Evolutionary conservation across 1,284 basidiomycete genomes (phyloP), one percentile per base, ranked within the genome.

Genomic region (Stygiomarasmius scandens): DNA sequence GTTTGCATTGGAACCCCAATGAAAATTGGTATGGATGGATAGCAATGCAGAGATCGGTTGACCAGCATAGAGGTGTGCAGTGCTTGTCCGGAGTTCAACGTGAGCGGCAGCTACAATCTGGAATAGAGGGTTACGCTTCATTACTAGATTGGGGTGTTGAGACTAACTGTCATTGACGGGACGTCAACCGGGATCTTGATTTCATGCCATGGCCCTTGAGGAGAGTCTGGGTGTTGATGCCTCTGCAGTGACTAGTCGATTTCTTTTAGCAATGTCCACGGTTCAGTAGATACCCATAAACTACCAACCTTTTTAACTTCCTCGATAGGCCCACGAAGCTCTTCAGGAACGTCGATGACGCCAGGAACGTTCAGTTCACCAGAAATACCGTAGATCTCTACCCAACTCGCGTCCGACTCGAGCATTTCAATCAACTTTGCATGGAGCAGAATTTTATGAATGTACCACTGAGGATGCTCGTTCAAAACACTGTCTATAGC

Each of bases 111-210:
- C 88, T 34, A 89, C 76, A 54, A 92, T 86, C 90, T 93, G 54
- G 22, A 49, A 53, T 11, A 61, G 22, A 19, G 25, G 46, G 43
- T 11, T 29, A 54, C 34, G 45, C 52, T 46, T 29, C 22, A 22
- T 8, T 49, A 49, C 23, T 48, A 38, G 8, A 60, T 36, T 41
- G 32, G n/a, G n/a, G n/a, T n/a, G n/a, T n/a, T 38, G 16, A 20
- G 11, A 75, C 86, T 72, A 58, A 91, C 92, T 67, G 87, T 85
- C 78, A 93, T 87, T 55, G 81, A 80, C 1, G 93, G 92, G 45
- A 95, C 78, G 66, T 94, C 93, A 2, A 95, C 87, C 12, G 92
- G 92, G 47, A 94, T 90, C 49, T 76, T 79, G 41, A 94, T 82
- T 61, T 87, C 82, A 50, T 83, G 78, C 90, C 91, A 93, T 23